Evolutionary conservation across 805 yeast genomes (phyloP).

Genomic region (Hanseniaspora mollemarum): DNA sequence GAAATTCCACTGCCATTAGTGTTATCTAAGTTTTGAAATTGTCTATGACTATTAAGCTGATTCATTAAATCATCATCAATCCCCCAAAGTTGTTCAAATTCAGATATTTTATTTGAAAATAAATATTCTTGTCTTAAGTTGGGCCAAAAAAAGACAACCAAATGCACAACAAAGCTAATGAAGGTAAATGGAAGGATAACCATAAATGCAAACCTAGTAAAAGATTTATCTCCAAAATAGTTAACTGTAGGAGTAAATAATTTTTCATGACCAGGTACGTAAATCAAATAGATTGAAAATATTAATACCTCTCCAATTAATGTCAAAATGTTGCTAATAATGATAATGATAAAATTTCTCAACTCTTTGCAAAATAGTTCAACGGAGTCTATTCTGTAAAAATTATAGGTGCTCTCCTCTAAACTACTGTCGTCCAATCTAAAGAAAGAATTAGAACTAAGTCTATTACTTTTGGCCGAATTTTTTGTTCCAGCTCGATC

Average conservation of each 20-base stretch:
- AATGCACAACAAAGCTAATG: constrained; percentile 20
- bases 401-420: not conserved
- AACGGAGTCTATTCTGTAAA: constrained; percentile 15
- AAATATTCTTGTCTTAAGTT: constrained; percentile 14
- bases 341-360: constrained; percentile 17
- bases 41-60: constrained; percentile 16
- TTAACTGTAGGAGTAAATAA: constrained; percentile 28
- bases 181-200: constrained; percentile 28
- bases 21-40: constrained; percentile 17
- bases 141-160: constrained; percentile 23
- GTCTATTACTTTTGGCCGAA: not conserved
- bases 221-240: constrained; percentile 29
- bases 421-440: not conserved
- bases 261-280: constrained; percentile 30
- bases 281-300: constrained; percentile 34
- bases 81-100: constrained; percentile 19
- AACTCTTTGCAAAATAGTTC: constrained; percentile 18
- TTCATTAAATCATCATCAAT: constrained; percentile 10
- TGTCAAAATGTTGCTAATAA: constrained; percentile 20
- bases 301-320: constrained; percentile 30
- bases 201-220: constrained; percentile 25
- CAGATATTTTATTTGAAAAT: constrained; percentile 18
- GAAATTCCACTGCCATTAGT: not conserved
- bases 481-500: not conserved
- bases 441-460: not conserved